Conservation (phyloP, 169 alveolate genomes). For the Pseudocohnilembus persalinus region DNA sequence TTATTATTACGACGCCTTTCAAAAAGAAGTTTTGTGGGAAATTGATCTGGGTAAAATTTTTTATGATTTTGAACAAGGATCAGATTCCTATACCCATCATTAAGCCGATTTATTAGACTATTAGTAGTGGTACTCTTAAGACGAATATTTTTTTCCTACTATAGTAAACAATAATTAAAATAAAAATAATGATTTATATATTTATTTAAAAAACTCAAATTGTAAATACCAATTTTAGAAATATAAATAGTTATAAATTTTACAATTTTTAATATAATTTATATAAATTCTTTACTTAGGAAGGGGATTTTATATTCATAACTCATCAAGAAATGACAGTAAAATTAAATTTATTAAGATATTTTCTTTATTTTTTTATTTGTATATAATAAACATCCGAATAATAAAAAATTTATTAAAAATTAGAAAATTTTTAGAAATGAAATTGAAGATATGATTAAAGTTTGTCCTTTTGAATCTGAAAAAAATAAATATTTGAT, state of each 20-base stretch:
- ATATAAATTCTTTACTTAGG: not conserved
- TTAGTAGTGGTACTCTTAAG: too few species aligned
- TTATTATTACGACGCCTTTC: not conserved
- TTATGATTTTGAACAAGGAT: not conserved
- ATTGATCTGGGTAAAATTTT: not conserved
- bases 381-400: too few species aligned
- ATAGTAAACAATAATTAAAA: too few species aligned
- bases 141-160: too few species aligned
- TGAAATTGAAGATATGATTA: not conserved
- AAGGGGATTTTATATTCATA: not conserved
- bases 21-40: not conserved
- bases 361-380: too few species aligned
- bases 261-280: too few species aligned
- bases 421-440: not conserved
- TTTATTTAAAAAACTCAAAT: too few species aligned
- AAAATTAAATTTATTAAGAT: not conserved
- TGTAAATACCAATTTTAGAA: not conserved
- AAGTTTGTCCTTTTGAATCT: not conserved
- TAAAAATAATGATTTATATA: too few species aligned
- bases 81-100: too few species aligned
- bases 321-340: not conserved
- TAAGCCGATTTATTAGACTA: too few species aligned
- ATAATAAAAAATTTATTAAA: too few species aligned
- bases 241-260: too few species aligned
- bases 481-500: not conserved